Conservation (phyloP, 1,284 basidiomycete species). For the Cryptococcus amylolentus region DNA sequence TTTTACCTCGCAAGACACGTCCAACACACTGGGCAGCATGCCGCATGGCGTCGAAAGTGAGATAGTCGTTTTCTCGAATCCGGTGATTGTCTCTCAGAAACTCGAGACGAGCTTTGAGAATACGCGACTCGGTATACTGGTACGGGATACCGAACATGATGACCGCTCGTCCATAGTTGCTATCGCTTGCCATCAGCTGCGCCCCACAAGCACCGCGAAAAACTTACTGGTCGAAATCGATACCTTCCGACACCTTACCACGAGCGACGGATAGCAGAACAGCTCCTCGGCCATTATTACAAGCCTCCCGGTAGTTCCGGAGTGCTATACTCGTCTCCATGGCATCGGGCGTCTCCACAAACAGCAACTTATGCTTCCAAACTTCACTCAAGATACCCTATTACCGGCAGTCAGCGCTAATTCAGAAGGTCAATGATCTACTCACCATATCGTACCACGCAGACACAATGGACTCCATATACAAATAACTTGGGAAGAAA, state of each 20-base stretch:
- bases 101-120: slow-evolving; percentile 93
- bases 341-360: slow-evolving; percentile 98
- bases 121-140: slow-evolving; percentile 98
- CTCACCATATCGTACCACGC: slow-evolving; percentile 99
- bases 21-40: slow-evolving; percentile 99
- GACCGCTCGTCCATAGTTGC: slow-evolving; percentile 94
- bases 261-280: slow-evolving; percentile 95
- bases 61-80: slow-evolving; percentile 96
- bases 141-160: slow-evolving; percentile 99
- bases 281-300: slow-evolving; percentile 96
- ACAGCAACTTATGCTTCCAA: slow-evolving; percentile 99
- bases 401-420: background rate
- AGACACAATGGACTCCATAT: slow-evolving; percentile 99
- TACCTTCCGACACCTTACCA: slow-evolving; percentile 99
- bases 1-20: slow-evolving; percentile 94
- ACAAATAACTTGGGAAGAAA: slow-evolving; percentile 98
- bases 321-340: slow-evolving; percentile 98
- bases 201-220: background rate
- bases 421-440: slow-evolving; percentile 1
- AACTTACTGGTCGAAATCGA: slow-evolving; percentile 89
- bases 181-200: slow-evolving; percentile 6
- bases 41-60: slow-evolving; percentile 99
- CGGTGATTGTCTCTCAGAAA: slow-evolving; percentile 98
- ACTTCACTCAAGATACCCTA: slow-evolving; percentile 98
- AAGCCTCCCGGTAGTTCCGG: slow-evolving; percentile 95